Base-by-base conservation (phyloP, 2,329 filamentous ascomycete species). In the Xylariales sp. region DNA sequence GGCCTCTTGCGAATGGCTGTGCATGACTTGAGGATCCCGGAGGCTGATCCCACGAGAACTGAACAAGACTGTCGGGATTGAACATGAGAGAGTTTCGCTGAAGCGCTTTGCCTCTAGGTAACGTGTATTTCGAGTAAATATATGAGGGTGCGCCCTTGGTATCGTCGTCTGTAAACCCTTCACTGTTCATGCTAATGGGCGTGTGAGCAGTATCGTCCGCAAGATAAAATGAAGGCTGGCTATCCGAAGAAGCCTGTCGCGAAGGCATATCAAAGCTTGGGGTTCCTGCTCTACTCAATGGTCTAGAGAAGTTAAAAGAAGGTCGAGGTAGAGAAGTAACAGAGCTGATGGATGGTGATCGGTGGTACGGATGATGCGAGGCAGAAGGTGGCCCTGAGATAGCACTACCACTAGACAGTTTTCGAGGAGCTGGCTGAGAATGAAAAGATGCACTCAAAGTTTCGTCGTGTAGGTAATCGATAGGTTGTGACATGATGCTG, bases 271-370 rank as follows among this genome's bases (percentile, higher is more conserved):
- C 77, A 48, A 73, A 65, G 30, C 54, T 64, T 13, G 78, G 77
- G 11, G 75, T 81, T 44, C 79, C 80, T 43, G 81, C 76, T 55
- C 83, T 75, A 60, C 91, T 96, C 43, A 95, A 65, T 1, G 93
- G 93, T 29, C 93, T 78, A 1, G 93, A 97, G 60, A 97, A 97
- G 62, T 98, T 97, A 64, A 94, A 91, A 0, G 85, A 80, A 1
- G 88, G 85, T 13, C 83, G 77, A 11, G 83, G 79, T 24, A 89
- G 55, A 8, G 89, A 95, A 35, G 78, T 77, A 44, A 95, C 88
- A 2, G 91, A 97, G 44, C 81, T 82, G 25, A 88, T 74, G 0
- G 93, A 97, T 2, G 89, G 88, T 1, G 90, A 95, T 52, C 89
- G 77, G 41, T 81, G 77, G 51, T 83, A 76, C 19, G 78, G 70